Evolutionary conservation across 495 filamentous ascomycete species (phyloP).

Genomic region (Tuber indicum): DNA sequence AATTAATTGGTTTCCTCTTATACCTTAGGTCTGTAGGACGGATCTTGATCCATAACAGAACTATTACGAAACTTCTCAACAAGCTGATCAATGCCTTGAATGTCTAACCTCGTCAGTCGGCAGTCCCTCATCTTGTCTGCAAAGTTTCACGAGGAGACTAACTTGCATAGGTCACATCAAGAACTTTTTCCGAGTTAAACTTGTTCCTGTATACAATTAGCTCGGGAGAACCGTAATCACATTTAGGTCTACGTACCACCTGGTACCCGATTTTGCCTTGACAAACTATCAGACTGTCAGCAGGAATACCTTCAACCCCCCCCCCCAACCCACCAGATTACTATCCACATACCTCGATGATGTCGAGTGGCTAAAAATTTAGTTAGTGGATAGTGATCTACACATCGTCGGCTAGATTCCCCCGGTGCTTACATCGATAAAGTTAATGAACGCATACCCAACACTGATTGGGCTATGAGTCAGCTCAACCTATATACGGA

Average conservation of each 20-base stretch:
- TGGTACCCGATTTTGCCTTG: constrained; percentile 59
- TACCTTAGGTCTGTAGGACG: constrained; percentile 79
- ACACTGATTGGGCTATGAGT: constrained; percentile 54
- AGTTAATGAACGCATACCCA: constrained; percentile 97
- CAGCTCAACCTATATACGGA: not conserved
- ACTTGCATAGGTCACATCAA: constrained; percentile 92
- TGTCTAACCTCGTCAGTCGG: constrained; percentile 51
- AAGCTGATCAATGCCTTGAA: constrained; percentile 84
- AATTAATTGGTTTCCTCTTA: constrained; percentile 2
- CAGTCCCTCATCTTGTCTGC: not conserved
- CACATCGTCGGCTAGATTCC: not conserved
- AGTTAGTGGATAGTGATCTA: constrained; percentile 39
- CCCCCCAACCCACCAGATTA: not conserved
- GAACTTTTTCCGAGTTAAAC: constrained; percentile 76
- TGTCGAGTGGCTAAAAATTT: constrained; percentile 57
- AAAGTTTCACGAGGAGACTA: constrained; percentile 43
- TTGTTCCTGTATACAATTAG: constrained; percentile 54
- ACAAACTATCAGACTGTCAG: constrained; percentile 60
- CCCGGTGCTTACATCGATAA: constrained; percentile 59
- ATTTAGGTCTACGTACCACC: constrained; percentile 52
- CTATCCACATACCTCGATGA: constrained; percentile 56
- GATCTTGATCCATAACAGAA: constrained; percentile 80
- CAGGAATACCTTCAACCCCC: constrained; percentile 16
- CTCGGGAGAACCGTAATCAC: not conserved
- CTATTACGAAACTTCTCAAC: constrained; percentile 95